Base-by-base conservation (phyloP, 768 basidiomycete genomes). In the Tricholoma flavovirens region DNA sequence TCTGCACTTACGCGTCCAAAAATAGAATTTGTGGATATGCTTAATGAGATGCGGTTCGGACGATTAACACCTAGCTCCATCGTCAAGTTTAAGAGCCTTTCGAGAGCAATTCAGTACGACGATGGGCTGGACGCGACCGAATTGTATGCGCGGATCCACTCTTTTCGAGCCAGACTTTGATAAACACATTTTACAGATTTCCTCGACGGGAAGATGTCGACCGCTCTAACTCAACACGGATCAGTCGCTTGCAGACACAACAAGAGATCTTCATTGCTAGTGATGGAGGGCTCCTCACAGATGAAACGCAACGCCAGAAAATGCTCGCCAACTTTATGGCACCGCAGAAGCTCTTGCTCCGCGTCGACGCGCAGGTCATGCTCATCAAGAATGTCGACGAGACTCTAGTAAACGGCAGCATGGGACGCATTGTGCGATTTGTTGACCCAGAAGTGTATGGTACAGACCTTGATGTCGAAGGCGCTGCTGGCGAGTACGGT, bases 11-110 rank as follows among this genome's bases (percentile, higher is more conserved):
- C 29, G 36, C 11, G 17, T 10, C 30, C 45, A 56, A 29, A 38
- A 53, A 32, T 67, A 93, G 93, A 84, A 52, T 98, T 99, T 66
- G 83, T 99, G 51, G 80, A 91, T 69, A 98, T 98, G 93, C 76
- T 98, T 51, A 99, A 98, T 67, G 94, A 98, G 69, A 98, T 98
- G 97, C 84, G 97, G 14, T 96, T 93, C 62, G 97, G 97, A 3
- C 73, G 62, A 15, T 71, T 98, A 30, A 79, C 84, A 0, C 58
- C 65, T 2, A 72, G 74, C 19, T 94, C 93, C 0, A 85, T 93
- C 57, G 55, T 65, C 30, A 84, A 78, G 54, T 98, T 98, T 76
- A 81, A 69, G 60, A 73, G 72, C 0, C 75, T 98, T n/a, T 78
- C 82, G 1, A 77, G 94, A 32, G 69, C 77, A n/a, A 83, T 95